A percentile compares a stretch with the other conserved stretches of the same genome.
These are phyloP conservation scores for Cafeteria roenbergensis DNA, from an alignment of 108 stramenopile species.

Conservation along the genomic window DNA sequence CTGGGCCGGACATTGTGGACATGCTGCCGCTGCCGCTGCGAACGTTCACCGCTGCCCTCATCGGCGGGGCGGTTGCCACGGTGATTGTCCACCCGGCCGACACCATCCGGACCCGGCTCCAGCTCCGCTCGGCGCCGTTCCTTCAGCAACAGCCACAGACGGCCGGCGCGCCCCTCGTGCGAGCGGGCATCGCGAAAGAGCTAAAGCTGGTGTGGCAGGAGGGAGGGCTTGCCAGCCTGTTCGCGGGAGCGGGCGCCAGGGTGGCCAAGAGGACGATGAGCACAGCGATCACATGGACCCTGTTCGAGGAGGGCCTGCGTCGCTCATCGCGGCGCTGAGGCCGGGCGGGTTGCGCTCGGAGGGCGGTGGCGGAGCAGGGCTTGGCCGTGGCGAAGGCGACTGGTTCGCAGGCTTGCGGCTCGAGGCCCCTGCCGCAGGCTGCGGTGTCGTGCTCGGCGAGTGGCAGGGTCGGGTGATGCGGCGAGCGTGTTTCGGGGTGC, in stretches of 20 bases:
- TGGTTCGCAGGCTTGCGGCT: no score
- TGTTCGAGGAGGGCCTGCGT: background rate
- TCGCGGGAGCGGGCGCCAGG: background rate
- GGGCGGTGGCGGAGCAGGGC: no score
- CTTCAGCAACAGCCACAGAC: background rate
- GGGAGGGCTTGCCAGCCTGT: background rate
- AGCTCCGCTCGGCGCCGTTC: background rate
- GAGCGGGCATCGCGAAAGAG: background rate
- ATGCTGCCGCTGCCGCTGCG: background rate
- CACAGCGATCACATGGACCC: background rate
- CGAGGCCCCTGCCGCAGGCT: no score
- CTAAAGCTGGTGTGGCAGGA: background rate
- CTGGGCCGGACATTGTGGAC: no score
- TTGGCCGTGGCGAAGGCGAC: no score
- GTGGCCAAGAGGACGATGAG: background rate
- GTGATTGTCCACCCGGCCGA: background rate
- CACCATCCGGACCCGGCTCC: background rate
- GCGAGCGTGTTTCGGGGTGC: no score
- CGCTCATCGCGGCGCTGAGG: no score
- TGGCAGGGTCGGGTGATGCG: no score
- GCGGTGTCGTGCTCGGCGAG: no score
- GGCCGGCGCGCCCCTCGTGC: background rate
- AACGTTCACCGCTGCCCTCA: background rate
- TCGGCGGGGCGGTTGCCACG: background rate
- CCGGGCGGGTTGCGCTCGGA: no score